Percentiles rank a stretch among this genome's conserved stretches.
phyloP scores from a whole-genome alignment of 352 stramenopile genomes.

The Globisporangium sylvaticum region DNA sequence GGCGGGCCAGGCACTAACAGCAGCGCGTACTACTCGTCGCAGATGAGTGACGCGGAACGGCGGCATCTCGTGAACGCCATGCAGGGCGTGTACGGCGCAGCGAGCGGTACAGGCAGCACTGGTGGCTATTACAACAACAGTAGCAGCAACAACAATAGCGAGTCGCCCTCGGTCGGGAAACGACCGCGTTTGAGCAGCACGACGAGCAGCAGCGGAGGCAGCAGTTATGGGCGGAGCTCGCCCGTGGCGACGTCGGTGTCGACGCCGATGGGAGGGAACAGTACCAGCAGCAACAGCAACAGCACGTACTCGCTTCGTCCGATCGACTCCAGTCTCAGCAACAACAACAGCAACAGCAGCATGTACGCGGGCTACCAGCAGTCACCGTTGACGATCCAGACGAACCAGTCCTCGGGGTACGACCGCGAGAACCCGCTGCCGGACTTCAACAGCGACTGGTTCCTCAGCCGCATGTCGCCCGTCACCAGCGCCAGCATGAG shows the following conservation, averaged over 20 bases:
- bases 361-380: constrained; percentile 20
- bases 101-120: not conserved
- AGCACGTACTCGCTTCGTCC: constrained; percentile 18
- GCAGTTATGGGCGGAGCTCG: constrained; percentile 22
- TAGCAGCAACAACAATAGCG: constrained; percentile 1
- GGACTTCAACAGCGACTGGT: constrained; percentile 48
- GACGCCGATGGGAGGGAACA: constrained; percentile 1
- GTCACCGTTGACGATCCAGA: constrained; percentile 13
- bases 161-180: constrained; percentile 17
- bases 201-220: constrained; percentile 21
- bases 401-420: constrained; percentile 20
- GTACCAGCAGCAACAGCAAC: not conserved
- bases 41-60: constrained; percentile 10
- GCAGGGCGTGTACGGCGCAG: constrained; percentile 6
- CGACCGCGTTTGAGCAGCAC: constrained; percentile 21
- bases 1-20: not conserved
- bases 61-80: constrained; percentile 14
- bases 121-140: constrained; percentile 8
- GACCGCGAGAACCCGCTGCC: constrained; percentile 44
- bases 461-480: constrained; percentile 22
- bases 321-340: constrained; percentile 12
- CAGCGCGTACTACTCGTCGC: constrained; percentile 10
- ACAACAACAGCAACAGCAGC: constrained; percentile 17
- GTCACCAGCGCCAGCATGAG: constrained; percentile 13
- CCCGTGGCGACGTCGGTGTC: constrained; percentile 10